Conservation (phyloP, 1,284 basidiomycete genomes). For the Puccinia sorghi region DNA sequence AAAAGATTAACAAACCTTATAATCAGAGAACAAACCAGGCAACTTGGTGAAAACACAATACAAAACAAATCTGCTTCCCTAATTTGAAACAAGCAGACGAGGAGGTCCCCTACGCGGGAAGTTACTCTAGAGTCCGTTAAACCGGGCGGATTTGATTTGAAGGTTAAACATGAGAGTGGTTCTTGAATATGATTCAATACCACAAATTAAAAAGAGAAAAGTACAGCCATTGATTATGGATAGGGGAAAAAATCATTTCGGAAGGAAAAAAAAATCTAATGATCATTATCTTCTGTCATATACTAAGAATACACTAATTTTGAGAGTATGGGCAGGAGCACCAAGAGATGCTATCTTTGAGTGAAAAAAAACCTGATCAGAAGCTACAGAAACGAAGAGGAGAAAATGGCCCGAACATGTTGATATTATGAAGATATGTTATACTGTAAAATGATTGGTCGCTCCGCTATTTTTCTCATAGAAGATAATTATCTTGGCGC, state of each 20-base stretch:
- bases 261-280: not conserved
- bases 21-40: too few relatives aligned
- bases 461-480: not conserved
- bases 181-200: not conserved
- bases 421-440: conserved; percentile 4
- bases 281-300: conserved; percentile 1
- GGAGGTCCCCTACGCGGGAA: too few relatives aligned
- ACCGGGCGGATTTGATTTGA: too few relatives aligned
- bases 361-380: not conserved
- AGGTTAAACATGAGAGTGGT: not conserved
- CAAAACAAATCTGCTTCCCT: too few relatives aligned
- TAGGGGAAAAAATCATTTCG: not conserved
- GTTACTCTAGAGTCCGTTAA: too few relatives aligned
- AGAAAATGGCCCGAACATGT: not conserved
- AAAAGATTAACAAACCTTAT: too few relatives aligned
- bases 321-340: not conserved
- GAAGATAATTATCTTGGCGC: not conserved
- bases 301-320: not conserved
- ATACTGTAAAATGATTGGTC: not conserved
- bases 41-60: too few relatives aligned
- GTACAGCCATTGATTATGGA: not conserved
- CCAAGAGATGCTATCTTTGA: not conserved
- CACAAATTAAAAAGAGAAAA: not conserved
- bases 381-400: not conserved
- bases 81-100: too few relatives aligned